These are phyloP conservation scores for Daedaleopsis nitida DNA, from an alignment of 768 basidiomycete genomes.

Conservation along the genomic window DNA sequence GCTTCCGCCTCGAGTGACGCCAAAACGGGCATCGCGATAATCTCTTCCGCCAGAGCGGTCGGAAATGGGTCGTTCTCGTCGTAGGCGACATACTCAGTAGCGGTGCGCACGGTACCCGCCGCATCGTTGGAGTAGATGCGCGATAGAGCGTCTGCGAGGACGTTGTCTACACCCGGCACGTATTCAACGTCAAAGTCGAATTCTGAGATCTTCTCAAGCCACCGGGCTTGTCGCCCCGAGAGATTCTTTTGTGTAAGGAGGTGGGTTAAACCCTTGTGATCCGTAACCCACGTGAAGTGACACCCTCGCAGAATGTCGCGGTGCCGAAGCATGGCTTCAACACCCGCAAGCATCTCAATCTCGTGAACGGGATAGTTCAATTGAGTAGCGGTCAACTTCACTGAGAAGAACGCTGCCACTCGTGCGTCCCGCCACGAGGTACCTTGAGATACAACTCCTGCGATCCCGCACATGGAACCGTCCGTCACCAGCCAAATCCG, in stretches of 20 bases:
- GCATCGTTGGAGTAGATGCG: background rate
- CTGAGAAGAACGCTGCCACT: constrained; percentile 31
- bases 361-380: constrained; percentile 43
- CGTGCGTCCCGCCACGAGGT: constrained; percentile 3
- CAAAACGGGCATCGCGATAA: too few species aligned
- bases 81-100: background rate
- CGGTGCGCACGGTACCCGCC: background rate
- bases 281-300: constrained; percentile 28
- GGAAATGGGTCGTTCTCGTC: background rate
- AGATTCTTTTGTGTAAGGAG: constrained; percentile 28
- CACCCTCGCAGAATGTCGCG: constrained; percentile 26
- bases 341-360: constrained; percentile 36
- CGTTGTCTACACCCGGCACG: constrained; percentile 31
- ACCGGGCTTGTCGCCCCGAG: constrained; percentile 28
- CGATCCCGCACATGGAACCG: constrained; percentile 21
- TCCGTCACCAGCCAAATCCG: constrained; percentile 30
- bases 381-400: constrained; percentile 29
- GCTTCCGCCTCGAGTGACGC: too few species aligned
- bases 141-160: constrained; percentile 29
- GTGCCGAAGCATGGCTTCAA: constrained; percentile 41
- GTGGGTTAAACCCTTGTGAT: constrained; percentile 30
- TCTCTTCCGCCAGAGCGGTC: too few species aligned
- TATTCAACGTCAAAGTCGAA: constrained; percentile 35
- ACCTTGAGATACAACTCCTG: constrained; percentile 29
- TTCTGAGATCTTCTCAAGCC: constrained; percentile 31